Conservation (phyloP, 192 early-diverging fungal species). For the Gamsiella multidivaricata region DNA sequence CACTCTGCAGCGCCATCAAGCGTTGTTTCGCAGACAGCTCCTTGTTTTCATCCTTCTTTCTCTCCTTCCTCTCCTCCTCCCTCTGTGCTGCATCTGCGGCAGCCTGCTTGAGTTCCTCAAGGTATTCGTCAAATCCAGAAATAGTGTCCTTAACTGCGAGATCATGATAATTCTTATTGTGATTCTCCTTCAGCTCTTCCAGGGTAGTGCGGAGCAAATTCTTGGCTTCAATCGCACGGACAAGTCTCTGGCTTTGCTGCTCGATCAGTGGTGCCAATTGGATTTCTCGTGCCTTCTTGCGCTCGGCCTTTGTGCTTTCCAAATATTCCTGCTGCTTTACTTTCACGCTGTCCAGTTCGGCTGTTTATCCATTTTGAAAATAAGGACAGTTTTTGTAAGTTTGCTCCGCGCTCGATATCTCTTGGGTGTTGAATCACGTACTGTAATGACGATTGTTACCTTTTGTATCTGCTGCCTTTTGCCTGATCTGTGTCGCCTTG, state of each 20-base stretch:
- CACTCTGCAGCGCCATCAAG: background rate
- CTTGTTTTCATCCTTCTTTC: background rate
- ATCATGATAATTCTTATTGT: conserved; percentile 82
- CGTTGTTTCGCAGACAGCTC: conserved; percentile 18
- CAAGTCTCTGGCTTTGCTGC: conserved; percentile 25
- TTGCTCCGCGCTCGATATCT: background rate
- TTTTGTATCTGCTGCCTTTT: conserved; percentile 24
- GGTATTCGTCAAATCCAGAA: conserved; percentile 70
- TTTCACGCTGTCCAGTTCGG: conserved; percentile 12
- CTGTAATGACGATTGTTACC: conserved; percentile 26
- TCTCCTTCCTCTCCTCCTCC: too few relatives aligned
- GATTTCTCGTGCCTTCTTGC: conserved; percentile 23
- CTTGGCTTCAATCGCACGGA: conserved; percentile 35
- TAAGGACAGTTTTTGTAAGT: background rate
- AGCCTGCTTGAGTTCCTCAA: conserved; percentile 57
- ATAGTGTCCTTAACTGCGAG: conserved; percentile 73
- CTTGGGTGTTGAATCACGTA: too few relatives aligned
- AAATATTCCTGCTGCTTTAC: conserved; percentile 18
- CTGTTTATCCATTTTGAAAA: background rate
- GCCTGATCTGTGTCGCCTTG: conserved; percentile 4
- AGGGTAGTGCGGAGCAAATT: conserved; percentile 51
- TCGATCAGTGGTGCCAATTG: conserved; percentile 35
- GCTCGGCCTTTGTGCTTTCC: conserved; percentile 29
- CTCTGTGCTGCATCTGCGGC: conserved; percentile 24
- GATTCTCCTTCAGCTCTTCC: conserved; percentile 65